Base-by-base conservation (phyloP, 2,329 filamentous ascomycete genomes). In the Sporothrix inflata region DNA sequence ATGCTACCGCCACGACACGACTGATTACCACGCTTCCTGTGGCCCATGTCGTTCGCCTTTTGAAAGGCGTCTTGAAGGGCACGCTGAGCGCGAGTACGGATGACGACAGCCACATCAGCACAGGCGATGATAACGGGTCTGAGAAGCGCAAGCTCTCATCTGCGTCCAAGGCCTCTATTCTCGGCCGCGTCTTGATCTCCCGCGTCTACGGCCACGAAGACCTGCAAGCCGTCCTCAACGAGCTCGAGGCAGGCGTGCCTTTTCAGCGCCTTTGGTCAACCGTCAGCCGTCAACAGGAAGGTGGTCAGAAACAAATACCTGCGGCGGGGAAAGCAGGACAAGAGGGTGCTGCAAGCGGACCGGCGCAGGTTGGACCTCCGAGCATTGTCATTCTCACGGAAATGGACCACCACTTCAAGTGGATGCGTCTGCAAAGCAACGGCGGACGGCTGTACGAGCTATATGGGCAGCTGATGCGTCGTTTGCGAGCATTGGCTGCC, bases 121-220 rank as follows among this genome's bases (percentile, higher is more conserved):
- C 4, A 74, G 74, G 2, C n/a, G 30, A 19, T 21, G 49, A 34
- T 6, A 12, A 9, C 19, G 30, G 30, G 9, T 2, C 40, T 5
- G 68, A 49, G 27, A 47, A 45, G 11, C 55, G 14, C 21, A 49
- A n/a, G 27, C 65, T 51, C 7, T 60, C 68, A 3, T 61, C 40
- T 24, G 55, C 55, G 3, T 9, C 40, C 24, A 53, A 38, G 14
- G 53, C 38, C 77, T 73, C 65, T 8, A 77, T 76, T 42, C 79
- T 91, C 3, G 84, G 86, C 61, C 81, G 81, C 61, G 84, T 89
- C 4, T 83, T 84, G 42, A 81, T 90, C 38, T 86, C 86, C 30
- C 82, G 86, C 30, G 84, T 90, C 0, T 90, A 90, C 75, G 87
- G 89, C 73, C 75, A 88, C 12, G 84, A 89, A 61, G 89, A 89